Evolutionary conservation across 1,139 yeast genomes (phyloP).

Genomic region (Ashbya aceris): DNA sequence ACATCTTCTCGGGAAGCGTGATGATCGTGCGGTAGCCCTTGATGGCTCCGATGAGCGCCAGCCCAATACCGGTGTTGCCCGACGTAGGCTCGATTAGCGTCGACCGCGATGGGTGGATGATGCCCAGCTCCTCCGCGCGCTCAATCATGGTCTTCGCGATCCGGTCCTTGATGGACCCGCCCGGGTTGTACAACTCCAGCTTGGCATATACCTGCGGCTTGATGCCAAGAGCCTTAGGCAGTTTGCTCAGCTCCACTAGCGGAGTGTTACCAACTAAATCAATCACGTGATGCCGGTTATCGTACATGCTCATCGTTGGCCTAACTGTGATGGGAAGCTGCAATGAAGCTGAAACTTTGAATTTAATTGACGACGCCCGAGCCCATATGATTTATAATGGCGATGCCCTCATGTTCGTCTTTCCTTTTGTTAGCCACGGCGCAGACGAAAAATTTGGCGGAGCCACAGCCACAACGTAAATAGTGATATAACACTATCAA

Average conservation of each 20-base stretch:
- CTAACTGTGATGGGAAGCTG: too few relatives aligned
- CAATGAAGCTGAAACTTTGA: too few relatives aligned
- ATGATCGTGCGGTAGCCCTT: slow-evolving; percentile 82
- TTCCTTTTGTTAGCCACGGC: too few relatives aligned
- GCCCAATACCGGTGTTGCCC: slow-evolving; percentile 84
- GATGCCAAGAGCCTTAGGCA: slow-evolving; percentile 71
- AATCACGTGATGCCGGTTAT: slow-evolving; percentile 17
- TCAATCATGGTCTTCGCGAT: slow-evolving; percentile 83
- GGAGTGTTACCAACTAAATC: slow-evolving; percentile 70
- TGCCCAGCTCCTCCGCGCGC: slow-evolving; percentile 72
- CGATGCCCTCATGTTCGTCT: too few relatives aligned
- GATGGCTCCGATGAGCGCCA: slow-evolving; percentile 80
- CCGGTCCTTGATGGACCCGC: slow-evolving; percentile 92
- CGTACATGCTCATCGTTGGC: neutral
- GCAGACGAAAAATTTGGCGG: too few relatives aligned
- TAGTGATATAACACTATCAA: too few relatives aligned
- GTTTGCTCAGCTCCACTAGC: slow-evolving; percentile 58
- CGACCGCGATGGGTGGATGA: slow-evolving; percentile 68
- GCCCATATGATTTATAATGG: too few relatives aligned
- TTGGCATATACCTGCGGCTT: slow-evolving; percentile 82
- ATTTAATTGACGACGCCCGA: too few relatives aligned
- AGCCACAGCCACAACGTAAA: too few relatives aligned
- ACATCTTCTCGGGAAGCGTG: slow-evolving; percentile 88
- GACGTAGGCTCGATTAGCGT: slow-evolving; percentile 86
- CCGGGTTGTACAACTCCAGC: slow-evolving; percentile 80